Conservation (phyloP, 2,329 filamentous ascomycete genomes). For the Ceratocystiopsis minuta region DNA sequence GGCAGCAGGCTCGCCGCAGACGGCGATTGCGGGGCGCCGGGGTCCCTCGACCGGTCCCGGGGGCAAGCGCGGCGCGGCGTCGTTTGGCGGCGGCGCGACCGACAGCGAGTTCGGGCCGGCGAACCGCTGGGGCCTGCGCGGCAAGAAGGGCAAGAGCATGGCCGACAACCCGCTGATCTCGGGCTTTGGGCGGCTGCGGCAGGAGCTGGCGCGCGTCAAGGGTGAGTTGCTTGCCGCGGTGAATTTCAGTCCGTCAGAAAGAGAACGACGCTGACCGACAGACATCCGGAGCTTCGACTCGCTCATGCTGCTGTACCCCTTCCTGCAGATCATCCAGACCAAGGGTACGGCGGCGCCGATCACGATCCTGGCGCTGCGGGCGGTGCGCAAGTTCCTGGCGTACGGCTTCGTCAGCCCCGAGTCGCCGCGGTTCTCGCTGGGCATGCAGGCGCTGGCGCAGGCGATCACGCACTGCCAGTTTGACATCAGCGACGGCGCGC, state of each 20-base stretch:
- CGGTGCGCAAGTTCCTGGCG: conserved; percentile 89
- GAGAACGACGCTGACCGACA: conserved; percentile 15
- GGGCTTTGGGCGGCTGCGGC: conserved; percentile 76
- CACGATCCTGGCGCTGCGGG: conserved; percentile 81
- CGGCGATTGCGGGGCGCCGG: neutral
- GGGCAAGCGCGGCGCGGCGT: conserved; percentile 42
- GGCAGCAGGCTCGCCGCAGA: neutral
- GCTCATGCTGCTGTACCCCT: conserved; percentile 74
- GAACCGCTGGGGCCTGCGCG: conserved; percentile 81
- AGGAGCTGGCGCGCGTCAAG: conserved; percentile 73
- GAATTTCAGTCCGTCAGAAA: too few species aligned
- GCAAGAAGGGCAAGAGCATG: conserved; percentile 92
- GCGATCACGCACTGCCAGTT: conserved; percentile 97
- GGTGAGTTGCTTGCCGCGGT: conserved; percentile 28
- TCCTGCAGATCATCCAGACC: conserved; percentile 89
- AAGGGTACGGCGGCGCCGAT: conserved; percentile 93
- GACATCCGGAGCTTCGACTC: conserved; percentile 84
- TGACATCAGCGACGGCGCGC: conserved; percentile 84
- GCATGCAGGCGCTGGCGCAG: conserved; percentile 86
- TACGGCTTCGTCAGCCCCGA: conserved; percentile 76
- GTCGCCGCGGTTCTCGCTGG: conserved; percentile 74
- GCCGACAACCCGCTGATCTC: conserved; percentile 95
- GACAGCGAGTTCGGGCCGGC: conserved; percentile 38
- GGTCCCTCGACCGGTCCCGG: neutral
- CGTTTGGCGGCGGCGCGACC: conserved; percentile 8